These are phyloP conservation scores for Physcomitrium patens DNA, from an alignment of 225 moss, liverwort and hornwort genomes.

Conservation along the genomic window DNA sequence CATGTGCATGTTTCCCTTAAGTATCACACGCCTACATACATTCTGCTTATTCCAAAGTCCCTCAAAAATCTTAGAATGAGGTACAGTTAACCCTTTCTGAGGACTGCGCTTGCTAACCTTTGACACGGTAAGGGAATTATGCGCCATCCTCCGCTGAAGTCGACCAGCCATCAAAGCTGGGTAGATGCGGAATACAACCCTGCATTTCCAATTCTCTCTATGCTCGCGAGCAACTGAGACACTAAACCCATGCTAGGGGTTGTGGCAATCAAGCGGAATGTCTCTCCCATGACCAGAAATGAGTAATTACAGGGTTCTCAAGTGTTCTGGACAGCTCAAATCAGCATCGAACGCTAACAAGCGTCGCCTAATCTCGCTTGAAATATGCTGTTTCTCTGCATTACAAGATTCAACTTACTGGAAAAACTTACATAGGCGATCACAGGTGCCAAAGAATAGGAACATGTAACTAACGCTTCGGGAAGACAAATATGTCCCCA, in stretches of 20 bases:
- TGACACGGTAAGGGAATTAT: constrained; percentile 25
- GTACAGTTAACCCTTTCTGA: not conserved
- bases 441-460: no score
- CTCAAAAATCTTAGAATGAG: constrained; percentile 6
- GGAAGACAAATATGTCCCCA: no score
- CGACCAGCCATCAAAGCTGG: constrained; percentile 9
- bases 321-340: no score
- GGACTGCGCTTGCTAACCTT: constrained; percentile 35
- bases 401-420: no score
- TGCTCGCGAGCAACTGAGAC: constrained; percentile 5
- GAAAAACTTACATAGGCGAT: no score
- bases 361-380: no score
- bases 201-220: constrained; percentile 33
- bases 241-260: not conserved
- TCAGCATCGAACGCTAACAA: no score
- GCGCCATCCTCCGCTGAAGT: constrained; percentile 33
- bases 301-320: not conserved
- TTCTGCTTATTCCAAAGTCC: constrained; percentile 30
- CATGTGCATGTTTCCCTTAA: constrained; percentile 22
- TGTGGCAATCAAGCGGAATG: not conserved
- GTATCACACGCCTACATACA: constrained; percentile 17
- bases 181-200: constrained; percentile 13
- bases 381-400: no score
- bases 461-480: no score
- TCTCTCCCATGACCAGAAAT: constrained; percentile 8